These are phyloP conservation scores for Akanthomyces dipterigenus DNA, from an alignment of 2,329 filamentous ascomycete genomes.

Conservation along the genomic window DNA sequence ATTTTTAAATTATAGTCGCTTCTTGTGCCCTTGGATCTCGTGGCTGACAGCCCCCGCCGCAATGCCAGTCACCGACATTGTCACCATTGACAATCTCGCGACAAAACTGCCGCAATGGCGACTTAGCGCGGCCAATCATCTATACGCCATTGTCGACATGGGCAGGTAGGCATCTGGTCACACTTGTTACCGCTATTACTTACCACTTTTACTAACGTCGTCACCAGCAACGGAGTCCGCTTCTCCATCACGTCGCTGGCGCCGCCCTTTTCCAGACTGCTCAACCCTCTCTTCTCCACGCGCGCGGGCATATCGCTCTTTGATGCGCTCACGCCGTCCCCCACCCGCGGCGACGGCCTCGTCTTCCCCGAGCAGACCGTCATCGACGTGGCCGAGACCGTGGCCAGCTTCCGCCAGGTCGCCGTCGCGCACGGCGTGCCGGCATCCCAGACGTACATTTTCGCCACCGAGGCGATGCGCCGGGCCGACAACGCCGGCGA, in stretches of 20 bases:
- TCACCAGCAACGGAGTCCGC: constrained; percentile 75
- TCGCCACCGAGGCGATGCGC: constrained; percentile 86
- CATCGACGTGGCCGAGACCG: constrained; percentile 53
- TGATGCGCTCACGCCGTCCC: constrained; percentile 61
- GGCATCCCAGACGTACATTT: constrained; percentile 57
- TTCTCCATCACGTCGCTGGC: constrained; percentile 84
- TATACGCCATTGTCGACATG: constrained; percentile 54
- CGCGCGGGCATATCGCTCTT: constrained; percentile 80
- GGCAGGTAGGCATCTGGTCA: constrained; percentile 37
- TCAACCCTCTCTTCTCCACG: constrained; percentile 71
- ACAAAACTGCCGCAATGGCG: constrained; percentile 44
- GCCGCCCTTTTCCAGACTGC: constrained; percentile 61
- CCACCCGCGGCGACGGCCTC: constrained; percentile 25
- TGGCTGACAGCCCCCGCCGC: neutral
- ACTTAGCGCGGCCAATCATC: constrained; percentile 38
- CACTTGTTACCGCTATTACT: constrained; percentile 9
- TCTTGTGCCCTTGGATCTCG: neutral
- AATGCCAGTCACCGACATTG: constrained; percentile 33
- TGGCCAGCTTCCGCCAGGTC: constrained; percentile 65
- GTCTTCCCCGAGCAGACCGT: constrained; percentile 53
- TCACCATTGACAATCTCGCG: constrained; percentile 46
- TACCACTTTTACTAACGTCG: constrained; percentile 6
- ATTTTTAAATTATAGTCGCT: no score
- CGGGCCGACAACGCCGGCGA: constrained; percentile 66
- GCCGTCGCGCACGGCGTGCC: constrained; percentile 66